These are phyloP conservation scores for Crithidia acanthocephali DNA, from an alignment of 208 protist species.

Conservation along the genomic window DNA sequence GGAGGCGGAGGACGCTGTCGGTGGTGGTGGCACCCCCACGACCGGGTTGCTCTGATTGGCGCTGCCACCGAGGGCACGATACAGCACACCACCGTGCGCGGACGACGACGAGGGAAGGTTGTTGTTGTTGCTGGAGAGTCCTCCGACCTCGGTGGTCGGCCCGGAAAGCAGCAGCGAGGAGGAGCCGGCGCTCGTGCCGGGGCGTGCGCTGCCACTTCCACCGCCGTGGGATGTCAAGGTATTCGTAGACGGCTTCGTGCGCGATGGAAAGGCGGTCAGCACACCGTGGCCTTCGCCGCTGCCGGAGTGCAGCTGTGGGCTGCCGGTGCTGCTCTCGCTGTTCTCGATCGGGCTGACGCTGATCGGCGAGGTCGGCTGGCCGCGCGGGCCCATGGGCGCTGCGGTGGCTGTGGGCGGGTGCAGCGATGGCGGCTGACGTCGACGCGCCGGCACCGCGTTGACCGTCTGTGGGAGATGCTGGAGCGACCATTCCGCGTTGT, in stretches of 20 bases:
- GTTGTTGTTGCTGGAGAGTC: neutral
- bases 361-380: constrained; percentile 23
- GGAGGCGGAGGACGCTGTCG: neutral
- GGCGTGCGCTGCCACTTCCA: neutral
- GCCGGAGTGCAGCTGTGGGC: constrained; percentile 14
- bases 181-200: constrained; percentile 14
- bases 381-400: too few species aligned
- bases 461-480: neutral
- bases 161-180: constrained; percentile 1
- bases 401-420: too few species aligned
- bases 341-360: constrained; percentile 19
- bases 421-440: constrained; percentile 4
- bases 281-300: neutral
- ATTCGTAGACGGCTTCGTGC: neutral
- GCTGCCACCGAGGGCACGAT: neutral
- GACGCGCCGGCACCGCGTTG: constrained; percentile 3
- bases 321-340: constrained; percentile 25
- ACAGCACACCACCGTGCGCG: constrained; percentile 2
- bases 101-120: neutral
- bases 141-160: neutral
- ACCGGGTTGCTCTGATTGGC: neutral
- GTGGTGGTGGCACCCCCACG: neutral
- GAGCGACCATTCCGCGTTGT: neutral
- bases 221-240: neutral
- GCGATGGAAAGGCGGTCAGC: neutral